Percentiles rank a stretch among this genome's conserved stretches.
Evolutionary conservation across 108 stramenopile genomes (phyloP).

Genomic region (Bacterosira constricta): DNA sequence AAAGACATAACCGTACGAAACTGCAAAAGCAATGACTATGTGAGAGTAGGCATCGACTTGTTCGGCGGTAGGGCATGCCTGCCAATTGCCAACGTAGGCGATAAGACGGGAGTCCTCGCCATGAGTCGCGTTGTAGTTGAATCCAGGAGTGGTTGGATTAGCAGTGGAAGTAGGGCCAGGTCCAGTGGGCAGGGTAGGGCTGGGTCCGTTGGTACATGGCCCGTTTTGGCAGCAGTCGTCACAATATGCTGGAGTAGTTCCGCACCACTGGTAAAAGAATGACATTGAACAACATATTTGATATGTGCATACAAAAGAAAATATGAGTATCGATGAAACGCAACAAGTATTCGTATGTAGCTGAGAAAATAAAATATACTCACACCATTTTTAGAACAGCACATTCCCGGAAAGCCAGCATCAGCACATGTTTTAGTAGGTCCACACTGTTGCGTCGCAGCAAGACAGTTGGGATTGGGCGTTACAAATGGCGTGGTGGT

Average conservation of each 20-base stretch:
- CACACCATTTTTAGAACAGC: not conserved
- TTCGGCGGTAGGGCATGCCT: constrained; percentile 55
- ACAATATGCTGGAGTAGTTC: constrained; percentile 34
- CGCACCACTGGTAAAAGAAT: constrained; percentile 33
- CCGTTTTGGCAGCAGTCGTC: constrained; percentile 35
- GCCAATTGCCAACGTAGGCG: constrained; percentile 70
- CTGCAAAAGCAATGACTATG: constrained; percentile 63
- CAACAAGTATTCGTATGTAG: too few relatives aligned
- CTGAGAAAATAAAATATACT: not conserved
- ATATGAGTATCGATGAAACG: too few relatives aligned
- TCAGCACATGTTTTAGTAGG: not conserved
- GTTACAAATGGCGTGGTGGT: too few relatives aligned
- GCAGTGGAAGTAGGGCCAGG: constrained; percentile 20
- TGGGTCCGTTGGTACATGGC: constrained; percentile 6
- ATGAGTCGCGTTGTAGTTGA: constrained; percentile 22
- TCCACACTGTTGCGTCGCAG: not conserved
- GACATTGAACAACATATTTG: not conserved
- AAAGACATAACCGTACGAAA: constrained; percentile 50
- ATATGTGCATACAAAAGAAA: too few relatives aligned
- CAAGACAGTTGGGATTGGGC: not conserved
- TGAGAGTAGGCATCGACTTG: constrained; percentile 60
- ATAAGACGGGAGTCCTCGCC: constrained; percentile 55
- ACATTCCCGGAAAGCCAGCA: not conserved
- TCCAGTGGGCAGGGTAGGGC: constrained; percentile 24
- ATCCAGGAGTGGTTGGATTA: constrained; percentile 9